Base-by-base conservation (phyloP, 257 asterid species). In the Solanum chilense region DNA sequence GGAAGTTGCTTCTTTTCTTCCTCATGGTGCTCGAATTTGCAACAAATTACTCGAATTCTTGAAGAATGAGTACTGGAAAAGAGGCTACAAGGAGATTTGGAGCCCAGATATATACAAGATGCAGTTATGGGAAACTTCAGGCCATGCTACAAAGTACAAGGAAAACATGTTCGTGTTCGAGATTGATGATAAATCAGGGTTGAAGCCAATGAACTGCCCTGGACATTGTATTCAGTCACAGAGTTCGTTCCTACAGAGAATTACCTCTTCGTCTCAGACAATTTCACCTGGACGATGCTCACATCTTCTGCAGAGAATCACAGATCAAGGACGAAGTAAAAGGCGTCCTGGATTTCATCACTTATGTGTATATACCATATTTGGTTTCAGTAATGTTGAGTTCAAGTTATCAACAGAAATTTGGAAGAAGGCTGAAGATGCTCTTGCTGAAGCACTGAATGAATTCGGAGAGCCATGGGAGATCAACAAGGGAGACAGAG, bases 171-270 rank as follows among this genome's bases (percentile, higher is more conserved):
- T 97, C 88, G 90, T 97, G 85, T 96, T 97, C 87, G 94, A 95
- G 99, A 91, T 97, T 39, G 69, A 94, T 47, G 99, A 97, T 88
- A 93, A 95, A 86, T 97, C 94, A 92, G 98, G 99, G 84, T 97
- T 97, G 88, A 95, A 97, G 94, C 99, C 99, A 84, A 95, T 97
- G 98, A 97, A 97, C 90, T 97, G 98, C 88, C 98, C 99, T 7
- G 99, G 99, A 86, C 99, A 97, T 89, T 97, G 99, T 97, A 75
- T 95, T 95, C 92, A 95, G 93, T 89, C 96, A 94, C 86, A 92
- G 98, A 91, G 97, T 93, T 91, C 98, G 99, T 80, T 97, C 99
- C 39, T 97, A 95, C 90, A 91, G 99, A 89, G 99, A 96, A 49
- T 95, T 95, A 66, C 99, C 99, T 0, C 95, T 97, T 81, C 98